Evolutionary conservation across 352 stramenopile genomes (phyloP).

Genomic region (Pythium aquatile): DNA sequence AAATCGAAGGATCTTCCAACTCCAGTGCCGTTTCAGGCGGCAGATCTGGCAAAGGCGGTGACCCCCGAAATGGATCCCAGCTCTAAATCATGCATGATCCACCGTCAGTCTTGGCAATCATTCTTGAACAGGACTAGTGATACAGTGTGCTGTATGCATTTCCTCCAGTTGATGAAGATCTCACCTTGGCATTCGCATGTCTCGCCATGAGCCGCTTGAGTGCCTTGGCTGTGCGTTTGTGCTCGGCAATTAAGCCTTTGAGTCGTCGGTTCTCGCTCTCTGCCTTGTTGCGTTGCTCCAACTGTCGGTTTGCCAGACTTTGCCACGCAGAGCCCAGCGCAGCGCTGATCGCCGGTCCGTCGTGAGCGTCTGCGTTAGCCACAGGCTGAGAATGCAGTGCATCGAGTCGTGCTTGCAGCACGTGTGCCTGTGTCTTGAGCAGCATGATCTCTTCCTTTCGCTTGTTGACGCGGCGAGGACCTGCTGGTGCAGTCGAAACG

Average conservation of each 20-base stretch:
- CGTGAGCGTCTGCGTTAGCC: background rate
- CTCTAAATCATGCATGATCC: background rate
- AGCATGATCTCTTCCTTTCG: conserved; percentile 16
- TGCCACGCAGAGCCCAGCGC: conserved; percentile 17
- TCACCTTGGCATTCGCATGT: conserved; percentile 16
- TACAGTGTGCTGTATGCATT: no score
- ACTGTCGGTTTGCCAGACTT: conserved; percentile 12
- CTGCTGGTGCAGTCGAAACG: background rate
- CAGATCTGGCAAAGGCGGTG: background rate
- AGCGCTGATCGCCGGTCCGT: background rate
- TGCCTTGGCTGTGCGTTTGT: conserved; percentile 39
- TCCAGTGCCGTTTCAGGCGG: background rate
- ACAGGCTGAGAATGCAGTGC: background rate
- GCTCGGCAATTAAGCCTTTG: conserved; percentile 44
- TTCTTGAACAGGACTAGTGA: no score
- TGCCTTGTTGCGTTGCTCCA: conserved; percentile 23
- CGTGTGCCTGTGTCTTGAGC: conserved; percentile 7
- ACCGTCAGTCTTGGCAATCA: background rate
- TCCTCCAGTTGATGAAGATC: background rate
- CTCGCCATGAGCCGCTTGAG: conserved; percentile 8
- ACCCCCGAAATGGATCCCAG: background rate
- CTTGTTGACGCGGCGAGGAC: conserved; percentile 9
- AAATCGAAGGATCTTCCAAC: conserved; percentile 5
- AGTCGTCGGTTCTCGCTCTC: conserved; percentile 55
- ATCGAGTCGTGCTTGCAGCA: conserved; percentile 11